Conservation (phyloP, 371 early-diverging fungal genomes). For the Syncephalastrum monosporum region DNA sequence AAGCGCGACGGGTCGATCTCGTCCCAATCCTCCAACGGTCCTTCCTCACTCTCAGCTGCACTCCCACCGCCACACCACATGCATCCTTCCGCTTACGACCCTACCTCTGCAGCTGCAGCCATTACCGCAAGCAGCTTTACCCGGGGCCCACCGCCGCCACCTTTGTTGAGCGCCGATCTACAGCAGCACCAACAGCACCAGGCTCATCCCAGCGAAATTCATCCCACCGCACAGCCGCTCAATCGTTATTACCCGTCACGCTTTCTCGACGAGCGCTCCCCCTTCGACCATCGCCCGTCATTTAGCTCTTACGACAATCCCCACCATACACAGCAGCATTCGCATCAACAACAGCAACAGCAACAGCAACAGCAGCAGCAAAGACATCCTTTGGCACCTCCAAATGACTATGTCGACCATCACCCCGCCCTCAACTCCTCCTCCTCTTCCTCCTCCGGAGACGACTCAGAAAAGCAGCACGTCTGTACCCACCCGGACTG, state of each 20-base stretch:
- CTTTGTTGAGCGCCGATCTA: background rate
- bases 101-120: conserved; percentile 1
- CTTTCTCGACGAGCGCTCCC: background rate
- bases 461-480: conserved; percentile 42
- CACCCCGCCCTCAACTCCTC: conserved; percentile 2
- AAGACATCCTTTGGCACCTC: too few relatives aligned
- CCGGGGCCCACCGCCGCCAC: background rate
- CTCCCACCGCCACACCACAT: conserved; percentile 1
- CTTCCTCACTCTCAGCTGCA: background rate
- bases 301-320: conserved; percentile 1
- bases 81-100: conserved; percentile 2
- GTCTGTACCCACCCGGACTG: conserved; percentile 57
- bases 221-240: conserved; percentile 11
- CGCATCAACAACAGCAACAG: conserved; percentile 1
- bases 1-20: conserved; percentile 14
- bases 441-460: conserved; percentile 11
- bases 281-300: background rate
- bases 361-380: conserved; percentile 5
- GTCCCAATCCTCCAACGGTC: background rate
- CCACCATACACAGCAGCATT: conserved; percentile 2
- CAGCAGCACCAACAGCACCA: conserved; percentile 7
- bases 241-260: conserved; percentile 1
- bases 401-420: too few relatives aligned
- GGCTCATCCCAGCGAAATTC: conserved; percentile 12
- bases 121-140: conserved; percentile 7